phyloP scores from a whole-genome alignment of 2,329 filamentous ascomycete genomes.

The Fusarium napiforme region DNA sequence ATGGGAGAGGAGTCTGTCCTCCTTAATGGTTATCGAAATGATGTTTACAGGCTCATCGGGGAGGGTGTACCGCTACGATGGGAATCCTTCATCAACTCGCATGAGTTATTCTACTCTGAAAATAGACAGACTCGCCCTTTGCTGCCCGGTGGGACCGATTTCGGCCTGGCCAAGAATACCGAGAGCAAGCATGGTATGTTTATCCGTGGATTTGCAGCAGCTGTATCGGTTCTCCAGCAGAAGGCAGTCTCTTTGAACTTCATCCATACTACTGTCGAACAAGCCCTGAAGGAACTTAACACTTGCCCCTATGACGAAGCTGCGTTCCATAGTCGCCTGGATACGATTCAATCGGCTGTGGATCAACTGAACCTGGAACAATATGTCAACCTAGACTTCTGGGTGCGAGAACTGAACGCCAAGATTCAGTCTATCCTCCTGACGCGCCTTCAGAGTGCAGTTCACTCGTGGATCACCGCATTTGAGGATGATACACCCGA shows the following conservation, averaged over 20 bases:
- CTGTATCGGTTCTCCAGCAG: constrained; percentile 86
- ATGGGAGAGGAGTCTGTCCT: constrained; percentile 91
- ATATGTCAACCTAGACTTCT: constrained; percentile 90
- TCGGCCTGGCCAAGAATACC: constrained; percentile 62
- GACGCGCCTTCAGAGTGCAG: constrained; percentile 83
- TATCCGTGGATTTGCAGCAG: constrained; percentile 89
- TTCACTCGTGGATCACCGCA: constrained; percentile 85
- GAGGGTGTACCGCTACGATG: constrained; percentile 93
- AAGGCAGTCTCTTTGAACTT: constrained; percentile 84
- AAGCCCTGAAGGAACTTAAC: constrained; percentile 83
- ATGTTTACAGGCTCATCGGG: constrained; percentile 82
- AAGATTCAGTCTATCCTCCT: constrained; percentile 85
- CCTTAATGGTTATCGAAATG: constrained; percentile 90
- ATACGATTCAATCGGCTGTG: constrained; percentile 88
- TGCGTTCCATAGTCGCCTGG: constrained; percentile 83
- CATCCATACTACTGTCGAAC: constrained; percentile 84
- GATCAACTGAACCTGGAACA: constrained; percentile 97
- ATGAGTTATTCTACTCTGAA: constrained; percentile 79
- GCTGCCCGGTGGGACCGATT: constrained; percentile 53
- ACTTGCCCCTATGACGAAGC: constrained; percentile 83
- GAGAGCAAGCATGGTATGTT: constrained; percentile 98
- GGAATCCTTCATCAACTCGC: constrained; percentile 98
- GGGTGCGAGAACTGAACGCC: constrained; percentile 88
- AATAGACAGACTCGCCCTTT: constrained; percentile 59
- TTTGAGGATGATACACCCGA: constrained; percentile 74